These are phyloP conservation scores for Paracamarosporium sp. DNA, from an alignment of 2,329 filamentous ascomycete species.

Conservation along the genomic window DNA sequence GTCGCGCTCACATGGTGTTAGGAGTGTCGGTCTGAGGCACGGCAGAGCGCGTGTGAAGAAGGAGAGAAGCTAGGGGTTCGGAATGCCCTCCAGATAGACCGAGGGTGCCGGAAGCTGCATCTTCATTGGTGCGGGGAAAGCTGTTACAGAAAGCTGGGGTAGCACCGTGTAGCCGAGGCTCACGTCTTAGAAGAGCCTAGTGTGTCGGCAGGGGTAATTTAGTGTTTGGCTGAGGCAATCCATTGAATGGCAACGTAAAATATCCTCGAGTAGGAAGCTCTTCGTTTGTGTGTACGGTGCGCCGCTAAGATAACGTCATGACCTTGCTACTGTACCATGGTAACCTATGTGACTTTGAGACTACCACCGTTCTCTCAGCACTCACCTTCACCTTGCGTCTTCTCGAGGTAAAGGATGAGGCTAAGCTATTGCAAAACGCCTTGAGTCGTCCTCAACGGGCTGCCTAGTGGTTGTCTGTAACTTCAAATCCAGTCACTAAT, in stretches of 20 bases:
- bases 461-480: neutral
- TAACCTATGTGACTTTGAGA: neutral
- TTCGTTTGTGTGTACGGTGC: neutral
- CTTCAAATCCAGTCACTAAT: neutral
- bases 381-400: neutral
- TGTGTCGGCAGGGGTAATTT: neutral
- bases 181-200: neutral
- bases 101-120: no score
- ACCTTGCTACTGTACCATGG: neutral
- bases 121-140: constrained; percentile 1
- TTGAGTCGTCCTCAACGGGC: no score
- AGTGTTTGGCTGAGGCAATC: neutral
- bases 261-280: neutral
- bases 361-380: neutral
- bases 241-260: neutral
- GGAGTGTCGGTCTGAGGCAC: neutral
- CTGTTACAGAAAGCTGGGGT: constrained; percentile 5
- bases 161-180: constrained; percentile 2
- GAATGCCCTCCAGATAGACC: neutral
- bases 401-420: neutral
- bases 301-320: neutral
- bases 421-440: no score
- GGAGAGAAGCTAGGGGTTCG: neutral
- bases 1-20: neutral
- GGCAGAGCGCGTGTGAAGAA: neutral